Percentiles rank a stretch among this genome's conserved stretches.
These are phyloP conservation scores for Ceratobasidium sp. DNA, from an alignment of 1,284 basidiomycete genomes.

Conservation along the genomic window DNA sequence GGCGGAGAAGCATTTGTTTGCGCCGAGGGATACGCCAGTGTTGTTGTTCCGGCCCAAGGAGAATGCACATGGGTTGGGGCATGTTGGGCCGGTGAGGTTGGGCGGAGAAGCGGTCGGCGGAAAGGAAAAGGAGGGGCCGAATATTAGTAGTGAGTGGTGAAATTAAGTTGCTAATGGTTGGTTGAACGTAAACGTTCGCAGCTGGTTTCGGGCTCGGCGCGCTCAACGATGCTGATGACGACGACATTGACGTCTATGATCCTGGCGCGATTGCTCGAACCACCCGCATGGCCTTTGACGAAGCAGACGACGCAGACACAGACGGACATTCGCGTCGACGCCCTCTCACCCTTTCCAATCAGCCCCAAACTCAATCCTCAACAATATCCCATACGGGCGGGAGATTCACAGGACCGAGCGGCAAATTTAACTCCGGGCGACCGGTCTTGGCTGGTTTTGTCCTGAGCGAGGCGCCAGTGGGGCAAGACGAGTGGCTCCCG, in stretches of 20 bases:
- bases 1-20: conserved; percentile 85
- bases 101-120: conserved; percentile 56
- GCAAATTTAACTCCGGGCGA: conserved; percentile 76
- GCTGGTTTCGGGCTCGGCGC: conserved; percentile 89
- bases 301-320: conserved; percentile 65
- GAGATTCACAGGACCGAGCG: conserved; percentile 48
- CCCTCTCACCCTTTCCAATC: conserved; percentile 25
- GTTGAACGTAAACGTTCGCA: conserved; percentile 52
- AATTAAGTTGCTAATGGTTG: neutral
- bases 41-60: conserved; percentile 74
- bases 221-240: conserved; percentile 87
- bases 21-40: conserved; percentile 81
- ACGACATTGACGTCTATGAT: conserved; percentile 89
- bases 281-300: conserved; percentile 72
- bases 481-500: conserved; percentile 77
- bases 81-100: conserved; percentile 60
- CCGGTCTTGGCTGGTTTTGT: conserved; percentile 80
- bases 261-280: conserved; percentile 51
- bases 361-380: neutral
- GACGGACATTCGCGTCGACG: conserved; percentile 55
- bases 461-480: conserved; percentile 72
- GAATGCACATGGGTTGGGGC: conserved; percentile 83
- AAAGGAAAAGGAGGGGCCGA: conserved; percentile 60
- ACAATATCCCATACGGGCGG: conserved; percentile 2
- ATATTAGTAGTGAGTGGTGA: conserved; percentile 65